These are phyloP conservation scores for Cutaneotrichosporon sp. DNA, from an alignment of 1,284 basidiomycete genomes.

Conservation along the genomic window DNA sequence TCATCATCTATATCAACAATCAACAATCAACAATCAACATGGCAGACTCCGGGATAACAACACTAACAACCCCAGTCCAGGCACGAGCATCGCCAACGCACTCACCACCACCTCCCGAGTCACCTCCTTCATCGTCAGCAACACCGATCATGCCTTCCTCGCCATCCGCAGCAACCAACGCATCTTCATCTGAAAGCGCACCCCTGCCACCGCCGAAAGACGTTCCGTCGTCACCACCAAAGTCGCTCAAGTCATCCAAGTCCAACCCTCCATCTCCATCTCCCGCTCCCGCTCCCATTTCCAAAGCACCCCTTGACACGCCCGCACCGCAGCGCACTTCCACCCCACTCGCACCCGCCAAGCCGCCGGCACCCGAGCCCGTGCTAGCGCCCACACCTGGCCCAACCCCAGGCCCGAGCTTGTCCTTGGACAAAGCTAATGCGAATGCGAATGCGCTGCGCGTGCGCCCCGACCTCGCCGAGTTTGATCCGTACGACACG, in stretches of 20 bases:
- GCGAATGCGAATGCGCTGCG: conserved; percentile 5
- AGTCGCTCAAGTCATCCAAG: background rate
- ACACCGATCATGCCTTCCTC: background rate
- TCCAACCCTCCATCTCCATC: background rate
- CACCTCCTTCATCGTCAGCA: background rate
- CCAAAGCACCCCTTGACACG: conserved; percentile 20
- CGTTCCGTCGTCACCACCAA: background rate
- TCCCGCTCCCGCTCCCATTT: background rate
- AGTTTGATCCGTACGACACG: conserved; percentile 50
- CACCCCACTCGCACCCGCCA: conserved; percentile 6
- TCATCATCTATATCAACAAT: background rate
- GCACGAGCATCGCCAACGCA: background rate
- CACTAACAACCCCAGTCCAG: background rate
- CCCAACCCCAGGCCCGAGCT: conserved; percentile 12
- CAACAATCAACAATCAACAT: background rate
- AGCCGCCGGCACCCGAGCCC: conserved; percentile 4
- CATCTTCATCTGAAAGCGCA: background rate
- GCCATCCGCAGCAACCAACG: background rate
- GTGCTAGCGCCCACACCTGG: conserved; percentile 8
- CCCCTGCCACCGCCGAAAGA: background rate
- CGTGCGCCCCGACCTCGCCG: conserved; percentile 32
- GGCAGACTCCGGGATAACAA: background rate
- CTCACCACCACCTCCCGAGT: background rate
- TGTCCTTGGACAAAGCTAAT: background rate
- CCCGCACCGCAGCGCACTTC: conserved; percentile 6